Conservation (phyloP, 352 stramenopile species). For the Phytophthora meadii region DNA sequence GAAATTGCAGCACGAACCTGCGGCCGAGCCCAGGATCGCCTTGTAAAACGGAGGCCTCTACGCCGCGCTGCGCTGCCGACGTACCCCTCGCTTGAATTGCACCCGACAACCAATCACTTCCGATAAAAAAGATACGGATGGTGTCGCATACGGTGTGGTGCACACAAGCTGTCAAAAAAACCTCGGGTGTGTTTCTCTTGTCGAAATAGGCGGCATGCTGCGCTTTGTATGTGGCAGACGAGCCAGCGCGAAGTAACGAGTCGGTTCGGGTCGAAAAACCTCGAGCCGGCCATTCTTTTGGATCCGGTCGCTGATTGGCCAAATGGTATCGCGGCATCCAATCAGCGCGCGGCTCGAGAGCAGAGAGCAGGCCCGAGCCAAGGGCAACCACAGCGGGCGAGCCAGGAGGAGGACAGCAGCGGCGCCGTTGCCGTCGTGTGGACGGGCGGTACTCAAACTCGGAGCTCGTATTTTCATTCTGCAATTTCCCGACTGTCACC, state of each 20-base stretch:
- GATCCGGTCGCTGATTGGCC: slow-evolving; percentile 14
- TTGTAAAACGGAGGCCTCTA: no score
- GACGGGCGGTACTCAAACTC: slow-evolving; percentile 19
- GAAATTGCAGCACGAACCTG: no score
- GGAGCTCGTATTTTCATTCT: slow-evolving; percentile 49
- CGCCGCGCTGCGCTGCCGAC: background rate
- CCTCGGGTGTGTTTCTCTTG: slow-evolving; percentile 22
- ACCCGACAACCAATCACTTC: slow-evolving; percentile 37
- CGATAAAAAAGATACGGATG: slow-evolving; percentile 30
- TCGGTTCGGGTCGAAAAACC: slow-evolving; percentile 28
- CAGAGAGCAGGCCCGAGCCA: slow-evolving; percentile 8
- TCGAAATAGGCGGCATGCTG: slow-evolving; percentile 18
- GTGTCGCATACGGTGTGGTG: slow-evolving; percentile 27
- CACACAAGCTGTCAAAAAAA: slow-evolving; percentile 12
- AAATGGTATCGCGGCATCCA: slow-evolving; percentile 1
- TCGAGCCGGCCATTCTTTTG: background rate
- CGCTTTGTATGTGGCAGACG: slow-evolving; percentile 30
- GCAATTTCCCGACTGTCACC: slow-evolving; percentile 68
- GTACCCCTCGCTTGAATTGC: slow-evolving; percentile 17
- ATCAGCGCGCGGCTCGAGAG: slow-evolving; percentile 14
- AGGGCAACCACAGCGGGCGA: background rate
- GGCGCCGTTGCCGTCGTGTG: slow-evolving; percentile 16
- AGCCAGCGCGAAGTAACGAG: slow-evolving; percentile 29
- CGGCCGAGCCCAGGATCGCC: no score
- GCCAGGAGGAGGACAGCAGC: slow-evolving; percentile 1